Conservation (phyloP, 2,329 filamentous ascomycete species). For the Colletotrichum sp. region DNA sequence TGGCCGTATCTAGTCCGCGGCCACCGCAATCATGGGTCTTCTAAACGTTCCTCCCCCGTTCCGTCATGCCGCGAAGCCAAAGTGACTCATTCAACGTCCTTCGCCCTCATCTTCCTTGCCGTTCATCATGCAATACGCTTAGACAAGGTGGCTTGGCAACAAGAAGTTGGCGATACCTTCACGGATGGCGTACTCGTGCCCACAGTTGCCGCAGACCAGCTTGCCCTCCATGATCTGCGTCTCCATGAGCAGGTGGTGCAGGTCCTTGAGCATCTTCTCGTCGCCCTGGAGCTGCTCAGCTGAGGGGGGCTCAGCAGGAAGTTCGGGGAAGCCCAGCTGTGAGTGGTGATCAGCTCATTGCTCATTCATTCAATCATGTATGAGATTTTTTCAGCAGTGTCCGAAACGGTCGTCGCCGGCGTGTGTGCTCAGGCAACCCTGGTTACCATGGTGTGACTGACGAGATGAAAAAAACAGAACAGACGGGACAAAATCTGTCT, state of each 20-base stretch:
- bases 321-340: slow-evolving; percentile 79
- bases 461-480: neutral
- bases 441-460: neutral
- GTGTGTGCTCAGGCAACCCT: neutral
- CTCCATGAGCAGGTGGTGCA: slow-evolving; percentile 85
- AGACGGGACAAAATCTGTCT: neutral
- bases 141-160: slow-evolving; percentile 88
- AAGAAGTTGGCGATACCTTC: slow-evolving; percentile 98
- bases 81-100: neutral
- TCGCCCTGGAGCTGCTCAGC: slow-evolving; percentile 67
- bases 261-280: slow-evolving; percentile 74
- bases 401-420: neutral
- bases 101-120: neutral
- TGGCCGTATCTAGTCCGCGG: neutral
- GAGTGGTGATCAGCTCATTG: neutral
- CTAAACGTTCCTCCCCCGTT: neutral
- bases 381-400: neutral
- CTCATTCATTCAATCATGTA: neutral
- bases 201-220: slow-evolving; percentile 88
- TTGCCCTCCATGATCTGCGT: slow-evolving; percentile 90
- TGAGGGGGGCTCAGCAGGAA: slow-evolving; percentile 70
- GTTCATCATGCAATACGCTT: slow-evolving; percentile 19
- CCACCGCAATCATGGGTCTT: neutral
- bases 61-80: neutral
- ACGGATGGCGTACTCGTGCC: slow-evolving; percentile 91